phyloP scores from a whole-genome alignment of 2,329 filamentous ascomycete genomes.

The Tolypocladium nubicola region DNA sequence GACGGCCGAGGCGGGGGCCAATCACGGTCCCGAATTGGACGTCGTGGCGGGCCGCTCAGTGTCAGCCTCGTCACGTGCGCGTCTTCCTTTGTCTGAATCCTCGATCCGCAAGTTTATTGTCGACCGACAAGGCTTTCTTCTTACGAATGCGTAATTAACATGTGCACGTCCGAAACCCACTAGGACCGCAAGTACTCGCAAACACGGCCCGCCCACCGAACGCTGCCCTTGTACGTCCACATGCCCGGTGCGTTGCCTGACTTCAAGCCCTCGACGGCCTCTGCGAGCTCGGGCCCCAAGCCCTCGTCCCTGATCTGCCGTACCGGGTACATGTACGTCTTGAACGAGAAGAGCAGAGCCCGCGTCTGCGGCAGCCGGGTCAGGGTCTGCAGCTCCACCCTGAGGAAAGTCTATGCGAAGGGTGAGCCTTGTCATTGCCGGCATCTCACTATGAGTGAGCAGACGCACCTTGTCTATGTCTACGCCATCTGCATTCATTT shows the following conservation, averaged over 20 bases:
- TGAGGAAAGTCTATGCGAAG: conserved; percentile 21
- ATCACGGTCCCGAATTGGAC: neutral
- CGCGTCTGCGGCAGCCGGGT: conserved; percentile 34
- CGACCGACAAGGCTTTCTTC: no score
- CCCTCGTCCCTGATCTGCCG: conserved; percentile 38
- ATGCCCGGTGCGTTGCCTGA: conserved; percentile 41
- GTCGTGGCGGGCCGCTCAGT: neutral
- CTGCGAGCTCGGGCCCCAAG: conserved; percentile 32
- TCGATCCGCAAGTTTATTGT: no score
- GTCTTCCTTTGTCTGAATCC: neutral
- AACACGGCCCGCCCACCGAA: conserved; percentile 35
- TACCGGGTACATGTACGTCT: conserved; percentile 42
- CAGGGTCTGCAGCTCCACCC: conserved; percentile 42
- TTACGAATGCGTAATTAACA: neutral
- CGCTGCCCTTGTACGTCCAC: conserved; percentile 40
- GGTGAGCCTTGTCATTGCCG: neutral
- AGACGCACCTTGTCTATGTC: conserved; percentile 24
- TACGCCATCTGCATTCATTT: conserved; percentile 22
- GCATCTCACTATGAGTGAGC: neutral
- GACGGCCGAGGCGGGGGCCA: neutral
- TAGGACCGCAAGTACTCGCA: conserved; percentile 32
- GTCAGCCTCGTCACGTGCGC: conserved; percentile 1
- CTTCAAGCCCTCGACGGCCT: conserved; percentile 41
- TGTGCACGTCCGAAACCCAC: neutral
- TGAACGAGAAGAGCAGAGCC: conserved; percentile 43